Conservation (phyloP, 2,329 filamentous ascomycete genomes). For the Ophiostoma ips region DNA sequence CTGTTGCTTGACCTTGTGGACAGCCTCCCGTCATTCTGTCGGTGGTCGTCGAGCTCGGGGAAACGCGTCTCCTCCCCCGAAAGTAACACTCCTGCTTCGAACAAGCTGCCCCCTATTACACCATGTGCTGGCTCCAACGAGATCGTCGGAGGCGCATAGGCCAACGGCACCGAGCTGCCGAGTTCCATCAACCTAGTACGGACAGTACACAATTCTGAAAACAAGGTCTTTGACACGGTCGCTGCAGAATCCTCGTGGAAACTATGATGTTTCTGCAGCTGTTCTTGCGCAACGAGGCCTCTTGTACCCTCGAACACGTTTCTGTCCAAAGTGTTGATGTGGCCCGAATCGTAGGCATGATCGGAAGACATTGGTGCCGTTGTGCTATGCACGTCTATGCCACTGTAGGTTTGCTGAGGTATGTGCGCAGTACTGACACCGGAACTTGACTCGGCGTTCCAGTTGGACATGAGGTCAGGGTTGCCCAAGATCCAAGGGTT, state of each 20-base stretch:
- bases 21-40: not conserved
- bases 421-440: not conserved
- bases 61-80: not conserved
- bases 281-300: not conserved
- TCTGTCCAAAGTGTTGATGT: not conserved
- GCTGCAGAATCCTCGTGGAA: not conserved
- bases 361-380: not conserved
- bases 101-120: not conserved
- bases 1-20: not conserved
- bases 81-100: no score
- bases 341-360: not conserved
- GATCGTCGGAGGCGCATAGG: conserved; percentile 1
- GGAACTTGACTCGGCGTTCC: not conserved
- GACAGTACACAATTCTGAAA: conserved; percentile 22
- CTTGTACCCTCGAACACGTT: not conserved
- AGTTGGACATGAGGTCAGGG: not conserved
- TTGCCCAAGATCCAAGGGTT: not conserved
- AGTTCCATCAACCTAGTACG: conserved; percentile 26
- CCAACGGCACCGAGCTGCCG: conserved; percentile 17
- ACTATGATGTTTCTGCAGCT: not conserved
- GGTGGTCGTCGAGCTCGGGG: not conserved
- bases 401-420: not conserved
- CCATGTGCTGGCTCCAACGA: not conserved
- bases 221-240: conserved; percentile 1
- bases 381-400: not conserved